A percentile compares a stretch with the other conserved stretches of the same genome.
These are phyloP conservation scores for Glycine latifolia DNA, from an alignment of 306 rosid species.

Conservation along the genomic window DNA sequence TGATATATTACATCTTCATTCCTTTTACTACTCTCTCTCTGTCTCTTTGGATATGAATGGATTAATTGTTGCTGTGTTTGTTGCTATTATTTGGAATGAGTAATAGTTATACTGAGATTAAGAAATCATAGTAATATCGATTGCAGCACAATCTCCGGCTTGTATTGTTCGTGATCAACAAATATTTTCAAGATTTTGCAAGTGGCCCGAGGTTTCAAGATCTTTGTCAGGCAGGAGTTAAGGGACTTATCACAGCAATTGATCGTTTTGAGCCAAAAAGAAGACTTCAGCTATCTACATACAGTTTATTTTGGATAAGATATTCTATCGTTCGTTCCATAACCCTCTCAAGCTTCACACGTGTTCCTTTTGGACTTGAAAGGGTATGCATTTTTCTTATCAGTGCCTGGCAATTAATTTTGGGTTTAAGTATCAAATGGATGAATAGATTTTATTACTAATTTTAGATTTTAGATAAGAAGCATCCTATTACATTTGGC, in stretches of 20 bases:
- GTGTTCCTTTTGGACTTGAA: conserved; percentile 32
- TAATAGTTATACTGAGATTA: neutral
- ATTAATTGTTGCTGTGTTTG: neutral
- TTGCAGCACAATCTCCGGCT: conserved; percentile 31
- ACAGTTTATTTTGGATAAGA: conserved; percentile 16
- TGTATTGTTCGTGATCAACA: conserved; percentile 24
- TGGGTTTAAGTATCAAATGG: neutral
- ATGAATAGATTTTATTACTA: neutral
- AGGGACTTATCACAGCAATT: conserved; percentile 17
- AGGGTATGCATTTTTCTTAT: neutral
- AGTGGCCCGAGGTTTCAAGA: conserved; percentile 24
- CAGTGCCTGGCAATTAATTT: neutral
- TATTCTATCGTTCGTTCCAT: conserved; percentile 12
- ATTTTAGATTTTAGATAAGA: neutral
- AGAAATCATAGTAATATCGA: neutral
- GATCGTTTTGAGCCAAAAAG: conserved; percentile 24
- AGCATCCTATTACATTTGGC: neutral
- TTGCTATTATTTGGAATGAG: conserved; percentile 4
- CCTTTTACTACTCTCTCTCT: neutral
- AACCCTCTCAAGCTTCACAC: conserved; percentile 32
- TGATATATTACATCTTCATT: neutral
- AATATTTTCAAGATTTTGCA: conserved; percentile 28
- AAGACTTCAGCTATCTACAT: conserved; percentile 24
- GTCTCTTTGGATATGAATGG: neutral
- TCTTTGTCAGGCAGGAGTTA: conserved; percentile 30